Base-by-base conservation (phyloP, 495 filamentous ascomycete species). In the Lasiosphaeris hirsuta region DNA sequence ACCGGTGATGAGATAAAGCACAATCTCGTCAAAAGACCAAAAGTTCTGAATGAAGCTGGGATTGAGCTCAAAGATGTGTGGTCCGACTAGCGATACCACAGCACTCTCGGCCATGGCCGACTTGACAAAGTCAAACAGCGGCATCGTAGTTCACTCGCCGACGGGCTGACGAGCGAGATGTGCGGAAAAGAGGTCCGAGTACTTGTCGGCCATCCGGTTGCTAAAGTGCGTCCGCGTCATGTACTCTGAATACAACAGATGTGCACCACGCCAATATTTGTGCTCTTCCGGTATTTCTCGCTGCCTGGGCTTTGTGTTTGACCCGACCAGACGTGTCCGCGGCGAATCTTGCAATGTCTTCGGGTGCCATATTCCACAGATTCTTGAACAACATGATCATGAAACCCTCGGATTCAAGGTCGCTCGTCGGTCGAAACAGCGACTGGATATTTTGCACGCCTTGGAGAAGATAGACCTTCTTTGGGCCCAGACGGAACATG, bases 391-490 rank as follows among this genome's bases (percentile, higher is more conserved):
- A 43, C 40, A 57, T 52, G 36, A 61, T 30, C 14, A 67, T 64
- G 40, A 66, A 64, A 0, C 46, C 46, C 10, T 66, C 60, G 1
- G 66, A 69, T 4, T 44, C 56, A 19, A 66, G 33, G 38, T 56
- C 41, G 15, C 30, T 23, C 10, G 60, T 62, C 4, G 18, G 43
- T 4, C 64, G 60, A 34, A 71, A 46, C 13, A 69, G 14, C 46
- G 55, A 30, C 35, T 67, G 58, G 14, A 64, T 50, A 41, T 66
- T 69, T 37, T 56, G 51, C 14, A 36, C 7, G 11, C 62, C 64
- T 18, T n/a, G 47, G 50, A 71, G 17, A 23, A 71, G 10, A 58
- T 71, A 68, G n/a, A 66, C 54, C 11, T 42, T 57, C 19, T 44
- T 58, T 1, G 58, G 62, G 6, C 68, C 68, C 7, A 71, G 58